These are phyloP conservation scores for Podospora australis DNA, from an alignment of 495 filamentous ascomycete genomes.

Conservation along the genomic window DNA sequence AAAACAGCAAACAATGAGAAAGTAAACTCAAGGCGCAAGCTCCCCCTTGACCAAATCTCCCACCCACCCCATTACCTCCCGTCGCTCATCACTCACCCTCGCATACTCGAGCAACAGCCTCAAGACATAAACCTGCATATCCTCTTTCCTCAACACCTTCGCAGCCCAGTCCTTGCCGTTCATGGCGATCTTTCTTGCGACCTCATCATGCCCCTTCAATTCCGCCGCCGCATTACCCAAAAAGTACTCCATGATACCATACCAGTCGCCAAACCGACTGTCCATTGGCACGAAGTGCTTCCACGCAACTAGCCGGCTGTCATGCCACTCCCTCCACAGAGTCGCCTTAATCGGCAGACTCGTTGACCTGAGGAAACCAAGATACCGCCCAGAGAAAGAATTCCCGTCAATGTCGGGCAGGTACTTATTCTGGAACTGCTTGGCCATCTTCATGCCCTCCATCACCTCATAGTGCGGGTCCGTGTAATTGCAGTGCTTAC, in stretches of 20 bases:
- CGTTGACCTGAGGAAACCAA: slow-evolving; percentile 58
- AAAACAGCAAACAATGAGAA: background rate
- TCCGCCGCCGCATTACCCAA: slow-evolving; percentile 45
- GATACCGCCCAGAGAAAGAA: slow-evolving; percentile 64
- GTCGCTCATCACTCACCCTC: slow-evolving; percentile 53
- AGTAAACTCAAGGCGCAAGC: too few species aligned
- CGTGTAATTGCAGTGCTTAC: slow-evolving; percentile 43
- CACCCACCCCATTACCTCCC: slow-evolving; percentile 29
- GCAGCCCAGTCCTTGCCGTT: slow-evolving; percentile 60
- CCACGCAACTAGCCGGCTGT: slow-evolving; percentile 62
- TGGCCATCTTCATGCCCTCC: slow-evolving; percentile 34
- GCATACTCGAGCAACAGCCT: slow-evolving; percentile 68
- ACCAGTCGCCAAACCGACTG: slow-evolving; percentile 69
- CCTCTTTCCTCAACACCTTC: slow-evolving; percentile 58
- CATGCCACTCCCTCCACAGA: slow-evolving; percentile 71
- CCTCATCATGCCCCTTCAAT: slow-evolving; percentile 42
- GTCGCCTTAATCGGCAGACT: slow-evolving; percentile 65
- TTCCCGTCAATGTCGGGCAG: slow-evolving; percentile 69
- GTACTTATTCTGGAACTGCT: slow-evolving; percentile 57
- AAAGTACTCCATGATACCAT: slow-evolving; percentile 74
- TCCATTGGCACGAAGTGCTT: slow-evolving; percentile 82
- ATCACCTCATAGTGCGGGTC: slow-evolving; percentile 37
- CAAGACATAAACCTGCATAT: slow-evolving; percentile 67
- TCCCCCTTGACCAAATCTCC: slow-evolving; percentile 27
- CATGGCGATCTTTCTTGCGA: slow-evolving; percentile 35